Conservation (phyloP, 169 alveolate genomes). For the Miamiensis avidus region DNA sequence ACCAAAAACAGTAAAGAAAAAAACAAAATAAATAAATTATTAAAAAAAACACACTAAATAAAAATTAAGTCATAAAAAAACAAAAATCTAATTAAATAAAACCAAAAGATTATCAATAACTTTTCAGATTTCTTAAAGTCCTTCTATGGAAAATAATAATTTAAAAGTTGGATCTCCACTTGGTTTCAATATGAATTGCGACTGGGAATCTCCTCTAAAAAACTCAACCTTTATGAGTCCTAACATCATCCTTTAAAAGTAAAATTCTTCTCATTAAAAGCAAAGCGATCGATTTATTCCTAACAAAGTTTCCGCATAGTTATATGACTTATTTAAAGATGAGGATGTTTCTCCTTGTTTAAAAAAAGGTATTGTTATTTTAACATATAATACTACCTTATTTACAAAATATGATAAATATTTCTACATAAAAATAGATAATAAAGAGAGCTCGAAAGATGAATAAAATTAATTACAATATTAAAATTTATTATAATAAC, state of each 20-base stretch:
- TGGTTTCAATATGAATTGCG: neutral
- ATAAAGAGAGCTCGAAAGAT: neutral
- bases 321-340: neutral
- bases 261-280: too few relatives aligned
- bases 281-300: neutral
- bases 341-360: neutral
- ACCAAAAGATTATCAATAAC: neutral
- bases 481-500: too few relatives aligned
- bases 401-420: too few relatives aligned
- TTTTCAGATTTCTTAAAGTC: too few relatives aligned
- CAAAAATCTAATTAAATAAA: neutral
- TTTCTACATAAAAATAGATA: too few relatives aligned
- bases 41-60: neutral
- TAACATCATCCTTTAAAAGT: too few relatives aligned
- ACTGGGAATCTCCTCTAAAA: neutral
- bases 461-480: neutral
- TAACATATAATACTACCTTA: neutral
- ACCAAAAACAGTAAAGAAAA: too few relatives aligned
- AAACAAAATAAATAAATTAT: neutral
- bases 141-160: neutral
- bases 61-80: neutral
- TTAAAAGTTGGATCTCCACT: neutral
- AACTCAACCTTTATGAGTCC: neutral
- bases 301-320: neutral
- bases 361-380: neutral